phyloP scores from a whole-genome alignment of 768 basidiomycete species.

The Terana coerulea region DNA sequence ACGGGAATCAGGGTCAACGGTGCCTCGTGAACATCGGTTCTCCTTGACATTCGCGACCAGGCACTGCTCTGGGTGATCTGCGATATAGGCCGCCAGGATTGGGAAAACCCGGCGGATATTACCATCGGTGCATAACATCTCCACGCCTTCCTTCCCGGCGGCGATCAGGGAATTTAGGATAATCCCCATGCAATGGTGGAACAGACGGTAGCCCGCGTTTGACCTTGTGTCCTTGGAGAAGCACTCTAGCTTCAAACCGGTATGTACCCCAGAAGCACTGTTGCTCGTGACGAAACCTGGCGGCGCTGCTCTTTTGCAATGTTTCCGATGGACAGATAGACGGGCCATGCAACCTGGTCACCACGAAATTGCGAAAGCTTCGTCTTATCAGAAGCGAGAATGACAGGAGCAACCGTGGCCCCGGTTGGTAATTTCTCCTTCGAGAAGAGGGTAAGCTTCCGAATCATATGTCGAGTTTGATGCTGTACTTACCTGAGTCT shows the following conservation, averaged over 20 bases:
- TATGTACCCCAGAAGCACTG: constrained; percentile 25
- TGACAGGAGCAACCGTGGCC: constrained; percentile 27
- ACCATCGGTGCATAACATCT: constrained; percentile 15
- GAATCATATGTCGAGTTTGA: not conserved
- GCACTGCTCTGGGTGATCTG: constrained; percentile 24
- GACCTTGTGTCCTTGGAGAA: constrained; percentile 1
- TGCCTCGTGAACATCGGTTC: constrained; percentile 6
- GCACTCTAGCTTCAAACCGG: constrained; percentile 16
- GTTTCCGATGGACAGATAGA: constrained; percentile 29
- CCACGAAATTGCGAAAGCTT: constrained; percentile 20
- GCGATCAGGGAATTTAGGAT: constrained; percentile 12
- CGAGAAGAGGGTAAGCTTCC: not conserved
- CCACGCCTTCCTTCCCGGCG: constrained; percentile 14
- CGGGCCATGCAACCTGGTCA: constrained; percentile 24
- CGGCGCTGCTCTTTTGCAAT: constrained; percentile 19
- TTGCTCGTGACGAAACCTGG: constrained; percentile 12
- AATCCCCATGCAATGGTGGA: constrained; percentile 16
- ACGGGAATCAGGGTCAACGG: not conserved
- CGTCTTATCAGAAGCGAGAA: constrained; percentile 31
- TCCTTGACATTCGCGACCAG: constrained; percentile 11
- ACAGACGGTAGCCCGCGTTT: constrained; percentile 7
- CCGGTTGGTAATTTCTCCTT: constrained; percentile 19
- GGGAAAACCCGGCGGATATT: constrained; percentile 14
- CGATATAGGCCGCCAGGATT: constrained; percentile 17
- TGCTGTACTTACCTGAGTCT: constrained; percentile 34